Conservation (phyloP, 345 rosid species). For the Abelmoschus esculentus region DNA sequence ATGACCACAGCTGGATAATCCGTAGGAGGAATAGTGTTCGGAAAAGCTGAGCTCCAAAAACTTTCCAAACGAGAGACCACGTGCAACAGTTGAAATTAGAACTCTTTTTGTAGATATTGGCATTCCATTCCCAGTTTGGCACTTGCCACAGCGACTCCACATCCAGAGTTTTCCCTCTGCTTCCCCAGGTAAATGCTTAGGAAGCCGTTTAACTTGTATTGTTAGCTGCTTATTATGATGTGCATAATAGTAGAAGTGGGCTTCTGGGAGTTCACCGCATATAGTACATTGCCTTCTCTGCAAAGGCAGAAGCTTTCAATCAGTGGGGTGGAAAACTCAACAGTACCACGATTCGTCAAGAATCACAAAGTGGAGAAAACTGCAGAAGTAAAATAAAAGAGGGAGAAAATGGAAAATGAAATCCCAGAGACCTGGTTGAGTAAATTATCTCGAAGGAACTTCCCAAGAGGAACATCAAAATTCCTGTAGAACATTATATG, state of each 20-base stretch:
- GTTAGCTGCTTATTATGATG: slow-evolving; percentile 76
- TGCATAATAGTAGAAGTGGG: slow-evolving; percentile 74
- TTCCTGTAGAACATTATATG: slow-evolving; percentile 84
- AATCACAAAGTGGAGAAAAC: neutral
- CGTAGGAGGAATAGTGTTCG: slow-evolving; percentile 32
- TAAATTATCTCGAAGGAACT: slow-evolving; percentile 69
- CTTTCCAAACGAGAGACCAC: slow-evolving; percentile 82
- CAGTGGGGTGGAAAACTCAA: slow-evolving; percentile 15
- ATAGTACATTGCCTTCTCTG: slow-evolving; percentile 61
- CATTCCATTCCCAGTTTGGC: slow-evolving; percentile 44
- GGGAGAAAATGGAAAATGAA: slow-evolving; percentile 7
- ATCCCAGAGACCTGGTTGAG: slow-evolving; percentile 61
- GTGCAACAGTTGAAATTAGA: slow-evolving; percentile 61
- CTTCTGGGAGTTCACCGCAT: slow-evolving; percentile 66
- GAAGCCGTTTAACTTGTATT: slow-evolving; percentile 54
- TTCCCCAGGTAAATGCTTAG: slow-evolving; percentile 52
- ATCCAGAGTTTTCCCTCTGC: slow-evolving; percentile 85
- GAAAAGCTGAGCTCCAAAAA: slow-evolving; percentile 91
- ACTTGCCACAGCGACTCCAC: slow-evolving; percentile 92
- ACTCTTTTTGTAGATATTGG: slow-evolving; percentile 72
- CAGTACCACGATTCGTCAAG: neutral
- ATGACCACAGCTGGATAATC: slow-evolving; percentile 77
- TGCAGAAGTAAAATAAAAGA: neutral
- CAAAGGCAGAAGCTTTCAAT: slow-evolving; percentile 24
- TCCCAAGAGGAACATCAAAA: slow-evolving; percentile 83